Base-by-base conservation (phyloP, 805 yeast species). In the Candida railenensis region DNA sequence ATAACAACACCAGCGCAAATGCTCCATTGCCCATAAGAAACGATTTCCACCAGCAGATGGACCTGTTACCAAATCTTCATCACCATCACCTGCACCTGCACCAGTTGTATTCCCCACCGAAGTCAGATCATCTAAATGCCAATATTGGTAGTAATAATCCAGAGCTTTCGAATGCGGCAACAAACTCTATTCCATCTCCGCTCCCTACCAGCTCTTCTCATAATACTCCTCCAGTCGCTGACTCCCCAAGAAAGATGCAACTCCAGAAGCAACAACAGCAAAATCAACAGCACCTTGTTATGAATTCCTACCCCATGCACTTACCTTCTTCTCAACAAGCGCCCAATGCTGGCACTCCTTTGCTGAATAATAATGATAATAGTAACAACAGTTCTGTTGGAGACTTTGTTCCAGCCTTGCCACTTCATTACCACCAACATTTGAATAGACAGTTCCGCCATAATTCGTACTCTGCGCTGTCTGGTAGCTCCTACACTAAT, bases 391-490 rank as follows among this genome's bases (percentile, higher is more conserved):
- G 9, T 11, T 25, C 30, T 25, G 30, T 43, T 40, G 46, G 41
- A 40, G 53, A 40, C 16, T 51, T 8, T 36, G 50, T 18, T 18
- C 39, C 39, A 36, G 7, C 39, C 14, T 20, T 36, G 21, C 39
- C 39, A 9, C 14, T 18, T 4, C 39, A 36, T 12, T 22, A 36
- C 22, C 21, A 36, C 14, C 39, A 36, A 22, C 39, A 33, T 21
- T 22, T 22, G 9, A 14, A 11, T 18, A 7, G 34, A 41, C 54
- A 47, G 22, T 47, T 67, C 22, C 68, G 83, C 15, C 83, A 79
- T 59, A 77, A 75, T 7, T 82, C 87, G n/a, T 82, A 80, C 57
- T 77, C 83, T 2, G 89, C 89, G 0, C 80, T 85, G 1, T 70
- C 82, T 12, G 78, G 84, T 1, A 63, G 74, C 4, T 78, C 87